phyloP scores from a whole-genome alignment of 1,284 basidiomycete genomes.

The Moesziomyces globuligerus region DNA sequence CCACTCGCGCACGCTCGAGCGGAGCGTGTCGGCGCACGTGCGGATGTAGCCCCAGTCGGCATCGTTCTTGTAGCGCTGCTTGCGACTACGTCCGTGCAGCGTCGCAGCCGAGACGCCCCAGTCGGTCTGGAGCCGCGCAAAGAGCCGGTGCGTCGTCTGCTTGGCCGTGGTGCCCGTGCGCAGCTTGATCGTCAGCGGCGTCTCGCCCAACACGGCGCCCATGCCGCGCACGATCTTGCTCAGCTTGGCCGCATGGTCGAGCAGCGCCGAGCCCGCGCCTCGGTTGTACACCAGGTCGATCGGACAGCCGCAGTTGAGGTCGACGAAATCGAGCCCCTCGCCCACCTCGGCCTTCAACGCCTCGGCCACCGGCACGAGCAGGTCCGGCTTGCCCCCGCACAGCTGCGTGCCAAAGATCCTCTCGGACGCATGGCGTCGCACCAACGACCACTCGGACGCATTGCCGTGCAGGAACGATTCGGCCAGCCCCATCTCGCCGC shows the following conservation, averaged over 20 bases:
- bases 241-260: constrained; percentile 83
- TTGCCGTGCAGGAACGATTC: constrained; percentile 60
- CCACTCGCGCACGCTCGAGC: constrained; percentile 70
- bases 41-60: constrained; percentile 72
- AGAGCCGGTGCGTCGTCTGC: constrained; percentile 78
- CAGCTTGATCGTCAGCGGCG: constrained; percentile 94
- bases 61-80: constrained; percentile 66
- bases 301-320: constrained; percentile 95
- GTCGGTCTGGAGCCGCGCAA: constrained; percentile 81
- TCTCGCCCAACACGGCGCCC: constrained; percentile 88
- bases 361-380: constrained; percentile 85
- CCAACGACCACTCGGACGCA: constrained; percentile 62
- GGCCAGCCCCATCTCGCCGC: constrained; percentile 80
- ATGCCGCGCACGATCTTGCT: constrained; percentile 90
- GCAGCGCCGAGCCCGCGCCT: constrained; percentile 88
- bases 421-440: constrained; percentile 79
- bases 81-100: constrained; percentile 78
- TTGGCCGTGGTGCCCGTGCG: constrained; percentile 79
- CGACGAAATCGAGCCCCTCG: constrained; percentile 84
- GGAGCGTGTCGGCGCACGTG: constrained; percentile 83
- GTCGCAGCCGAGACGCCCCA: constrained; percentile 84
- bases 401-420: constrained; percentile 88
- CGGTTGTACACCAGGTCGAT: constrained; percentile 94
- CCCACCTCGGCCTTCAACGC: constrained; percentile 76
- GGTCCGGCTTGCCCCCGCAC: constrained; percentile 70